These are phyloP conservation scores for Vinca minor DNA, from an alignment of 257 asterid genomes.

Conservation along the genomic window DNA sequence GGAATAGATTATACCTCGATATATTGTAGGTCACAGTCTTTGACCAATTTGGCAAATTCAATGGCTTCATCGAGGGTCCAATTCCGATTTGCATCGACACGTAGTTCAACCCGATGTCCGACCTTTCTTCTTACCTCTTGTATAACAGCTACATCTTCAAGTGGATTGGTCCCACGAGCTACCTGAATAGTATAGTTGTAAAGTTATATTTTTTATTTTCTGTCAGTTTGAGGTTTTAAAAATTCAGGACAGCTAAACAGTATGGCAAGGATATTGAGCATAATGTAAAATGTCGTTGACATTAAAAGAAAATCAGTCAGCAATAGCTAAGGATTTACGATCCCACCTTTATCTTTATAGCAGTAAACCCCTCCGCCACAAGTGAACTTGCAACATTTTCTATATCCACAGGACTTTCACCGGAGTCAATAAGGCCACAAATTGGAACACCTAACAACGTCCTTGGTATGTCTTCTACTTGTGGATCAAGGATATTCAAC, in stretches of 20 bases:
- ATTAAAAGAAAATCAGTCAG: background rate
- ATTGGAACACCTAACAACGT: slow-evolving; percentile 44
- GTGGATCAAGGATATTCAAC: slow-evolving; percentile 51
- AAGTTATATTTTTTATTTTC: background rate
- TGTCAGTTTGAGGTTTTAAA: background rate
- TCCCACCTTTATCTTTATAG: slow-evolving; percentile 73
- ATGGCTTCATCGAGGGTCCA: slow-evolving; percentile 76
- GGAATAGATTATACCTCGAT: slow-evolving; percentile 55
- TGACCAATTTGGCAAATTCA: slow-evolving; percentile 59
- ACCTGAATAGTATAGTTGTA: slow-evolving; percentile 43
- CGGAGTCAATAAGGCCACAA: slow-evolving; percentile 81
- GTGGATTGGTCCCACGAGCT: slow-evolving; percentile 65
- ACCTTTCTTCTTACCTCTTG: slow-evolving; percentile 73
- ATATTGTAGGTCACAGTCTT: slow-evolving; percentile 65
- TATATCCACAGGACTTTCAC: slow-evolving; percentile 59
- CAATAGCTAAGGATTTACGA: background rate
- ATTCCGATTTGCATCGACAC: slow-evolving; percentile 83
- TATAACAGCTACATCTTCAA: slow-evolving; percentile 69
- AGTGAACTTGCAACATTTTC: slow-evolving; percentile 59
- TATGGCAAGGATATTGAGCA: background rate
- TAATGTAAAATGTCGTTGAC: background rate
- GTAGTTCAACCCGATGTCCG: slow-evolving; percentile 56
- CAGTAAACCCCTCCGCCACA: slow-evolving; percentile 70
- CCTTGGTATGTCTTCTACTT: slow-evolving; percentile 29
- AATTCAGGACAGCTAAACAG: background rate